Base-by-base conservation (phyloP, 164 flowering plant species). In the Stephania japonica region DNA sequence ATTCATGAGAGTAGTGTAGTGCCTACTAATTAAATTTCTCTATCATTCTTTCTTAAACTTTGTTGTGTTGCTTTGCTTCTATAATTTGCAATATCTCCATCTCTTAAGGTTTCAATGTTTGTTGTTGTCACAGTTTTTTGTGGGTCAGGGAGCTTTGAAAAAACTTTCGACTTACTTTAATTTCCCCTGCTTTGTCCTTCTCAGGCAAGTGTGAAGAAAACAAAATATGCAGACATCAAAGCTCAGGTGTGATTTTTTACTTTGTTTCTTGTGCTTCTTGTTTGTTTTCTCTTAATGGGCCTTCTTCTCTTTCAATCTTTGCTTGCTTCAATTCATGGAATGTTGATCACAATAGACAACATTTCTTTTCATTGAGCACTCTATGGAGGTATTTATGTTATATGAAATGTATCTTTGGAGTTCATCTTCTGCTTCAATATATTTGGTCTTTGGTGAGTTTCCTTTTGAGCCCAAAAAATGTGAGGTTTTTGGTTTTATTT, bases 191-290 rank as follows among this genome's bases (percentile, higher is more conserved):
- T 69, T 69, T 65, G 7, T 61, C 62, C 53, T 47, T 9, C 53
- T 47, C 53, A 47, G 16, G 12, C 53, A 32, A 11, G 53, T 75
- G 67, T 75, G 24, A 63, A 72, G 61, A 24, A 77, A 76, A 42
- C 59, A 75, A 71, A 75, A 59, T 18, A 91, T 91, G 97, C 93
- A 89, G 87, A 85, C 88, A 69, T 87, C 81, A 72, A 79, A 75
- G 69, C 16, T 76, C 69, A 79, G 81, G 81, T 79, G 81, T 75
- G 64, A 70, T 10, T 14, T 73, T n/a, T n/a, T n/a, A n/a, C 49
- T 61, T 9, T 70, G n/a, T n/a, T n/a, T n/a, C n/a, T 8, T 71
- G 42, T 72, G 41, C 72, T 56, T 1, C 9, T 65, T 32, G 50
- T 56, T 19, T 19, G 62, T 56, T 56, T 6, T 56, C 62, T 56